A percentile compares a stretch with the other conserved stretches of the same genome.
These are phyloP conservation scores for Ganoderma sinense DNA, from an alignment of 1,284 basidiomycete species.

Conservation along the genomic window DNA sequence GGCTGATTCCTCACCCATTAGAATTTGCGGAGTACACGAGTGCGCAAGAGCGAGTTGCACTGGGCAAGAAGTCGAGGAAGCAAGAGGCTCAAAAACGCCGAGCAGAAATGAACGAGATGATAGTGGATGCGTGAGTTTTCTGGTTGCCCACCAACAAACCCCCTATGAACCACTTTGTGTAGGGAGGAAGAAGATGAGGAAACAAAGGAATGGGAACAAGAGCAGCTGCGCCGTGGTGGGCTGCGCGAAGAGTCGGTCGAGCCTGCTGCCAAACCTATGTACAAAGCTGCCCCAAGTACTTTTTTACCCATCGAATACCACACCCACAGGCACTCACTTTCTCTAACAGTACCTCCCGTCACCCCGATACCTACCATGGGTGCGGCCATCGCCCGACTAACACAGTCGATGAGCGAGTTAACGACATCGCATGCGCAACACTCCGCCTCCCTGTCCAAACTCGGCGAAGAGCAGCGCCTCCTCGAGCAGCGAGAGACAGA, in stretches of 20 bases:
- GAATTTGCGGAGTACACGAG: constrained; percentile 92
- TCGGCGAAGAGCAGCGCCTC: constrained; percentile 74
- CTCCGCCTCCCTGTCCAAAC: constrained; percentile 63
- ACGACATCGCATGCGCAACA: constrained; percentile 76
- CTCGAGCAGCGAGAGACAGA: constrained; percentile 82
- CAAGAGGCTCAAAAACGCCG: constrained; percentile 75
- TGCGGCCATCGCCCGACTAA: constrained; percentile 63
- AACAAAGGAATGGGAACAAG: constrained; percentile 89
- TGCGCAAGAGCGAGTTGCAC: constrained; percentile 84
- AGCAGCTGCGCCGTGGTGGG: constrained; percentile 84
- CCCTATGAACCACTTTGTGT: constrained; percentile 2
- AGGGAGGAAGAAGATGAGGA: constrained; percentile 92
- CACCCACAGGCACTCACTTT: constrained; percentile 24
- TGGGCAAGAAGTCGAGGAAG: constrained; percentile 88
- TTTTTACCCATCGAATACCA: constrained; percentile 1
- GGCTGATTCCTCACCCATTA: constrained; percentile 37
- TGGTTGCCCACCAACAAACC: background rate
- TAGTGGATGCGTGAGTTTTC: constrained; percentile 79
- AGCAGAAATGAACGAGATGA: constrained; percentile 86
- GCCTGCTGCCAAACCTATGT: constrained; percentile 56
- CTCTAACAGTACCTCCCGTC: constrained; percentile 61
- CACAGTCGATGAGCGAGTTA: constrained; percentile 71
- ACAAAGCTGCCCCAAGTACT: constrained; percentile 81
- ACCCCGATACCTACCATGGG: constrained; percentile 66
- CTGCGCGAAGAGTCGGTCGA: constrained; percentile 47